Percentiles rank a stretch among this genome's conserved stretches.
These are phyloP conservation scores for Pseudopithomyces maydicus DNA, from an alignment of 2,329 filamentous ascomycete genomes.

Conservation along the genomic window DNA sequence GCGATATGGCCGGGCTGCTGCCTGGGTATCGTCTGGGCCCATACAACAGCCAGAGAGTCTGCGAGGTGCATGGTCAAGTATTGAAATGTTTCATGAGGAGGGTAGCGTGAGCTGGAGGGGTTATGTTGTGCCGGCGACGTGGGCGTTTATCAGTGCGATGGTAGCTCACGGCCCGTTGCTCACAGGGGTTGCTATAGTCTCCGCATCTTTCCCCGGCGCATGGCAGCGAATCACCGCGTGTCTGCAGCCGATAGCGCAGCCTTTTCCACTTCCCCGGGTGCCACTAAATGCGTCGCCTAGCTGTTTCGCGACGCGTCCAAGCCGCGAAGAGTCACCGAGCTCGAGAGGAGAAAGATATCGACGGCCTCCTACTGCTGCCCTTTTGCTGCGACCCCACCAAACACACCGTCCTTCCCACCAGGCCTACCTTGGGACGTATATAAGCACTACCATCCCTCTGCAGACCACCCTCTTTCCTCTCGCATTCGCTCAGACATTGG, in stretches of 20 bases:
- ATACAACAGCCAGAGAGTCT: background rate
- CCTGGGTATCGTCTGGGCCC: constrained; percentile 17
- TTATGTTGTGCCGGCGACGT: background rate
- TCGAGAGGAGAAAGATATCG: constrained; percentile 14
- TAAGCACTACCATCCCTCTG: constrained; percentile 18
- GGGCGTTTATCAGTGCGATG: constrained; percentile 12
- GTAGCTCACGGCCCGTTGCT: constrained; percentile 8
- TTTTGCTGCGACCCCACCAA: constrained; percentile 16
- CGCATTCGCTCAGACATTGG: constrained; percentile 29
- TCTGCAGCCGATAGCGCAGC: constrained; percentile 13
- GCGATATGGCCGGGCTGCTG: constrained; percentile 16
- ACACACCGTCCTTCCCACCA: constrained; percentile 13
- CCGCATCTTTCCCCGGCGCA: constrained; percentile 16
- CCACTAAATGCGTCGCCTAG: constrained; percentile 20
- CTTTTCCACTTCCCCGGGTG: constrained; percentile 27
- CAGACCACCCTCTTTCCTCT: constrained; percentile 19
- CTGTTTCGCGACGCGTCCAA: constrained; percentile 21
- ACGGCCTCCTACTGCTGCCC: constrained; percentile 29
- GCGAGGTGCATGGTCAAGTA: constrained; percentile 4
- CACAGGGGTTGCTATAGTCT: constrained; percentile 14
- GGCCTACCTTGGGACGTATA: constrained; percentile 8
- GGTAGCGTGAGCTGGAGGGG: background rate
- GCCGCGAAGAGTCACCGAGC: constrained; percentile 34
- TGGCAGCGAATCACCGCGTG: constrained; percentile 20
- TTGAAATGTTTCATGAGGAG: constrained; percentile 15